Evolutionary conservation across 805 yeast species (phyloP).

Genomic region (Starmerella riodocensis): DNA sequence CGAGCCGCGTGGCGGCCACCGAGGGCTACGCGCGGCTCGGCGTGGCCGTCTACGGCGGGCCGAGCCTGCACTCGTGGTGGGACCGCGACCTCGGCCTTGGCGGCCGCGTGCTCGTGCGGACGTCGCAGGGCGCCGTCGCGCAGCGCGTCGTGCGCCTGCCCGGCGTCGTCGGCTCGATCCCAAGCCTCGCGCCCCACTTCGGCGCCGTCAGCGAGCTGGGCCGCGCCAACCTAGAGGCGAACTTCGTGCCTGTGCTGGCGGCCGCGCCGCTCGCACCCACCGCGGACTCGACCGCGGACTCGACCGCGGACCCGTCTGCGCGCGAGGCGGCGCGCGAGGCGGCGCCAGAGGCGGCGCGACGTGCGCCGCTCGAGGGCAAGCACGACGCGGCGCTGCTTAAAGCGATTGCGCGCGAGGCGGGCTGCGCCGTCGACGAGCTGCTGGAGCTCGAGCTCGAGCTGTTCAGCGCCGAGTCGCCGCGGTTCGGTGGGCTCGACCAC

Average conservation of each 20-base stretch:
- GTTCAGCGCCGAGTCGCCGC: conserved; percentile 71
- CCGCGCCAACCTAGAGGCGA: conserved; percentile 70
- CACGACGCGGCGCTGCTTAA: conserved; percentile 62
- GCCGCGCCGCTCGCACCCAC: conserved; percentile 42
- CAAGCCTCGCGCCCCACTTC: conserved; percentile 87
- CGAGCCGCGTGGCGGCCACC: conserved; percentile 47
- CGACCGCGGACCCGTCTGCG: conserved; percentile 34
- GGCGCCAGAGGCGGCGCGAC: conserved; percentile 34
- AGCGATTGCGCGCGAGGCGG: conserved; percentile 53
- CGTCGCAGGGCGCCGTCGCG: conserved; percentile 32
- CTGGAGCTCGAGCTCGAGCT: conserved; percentile 87
- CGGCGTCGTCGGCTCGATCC: conserved; percentile 76
- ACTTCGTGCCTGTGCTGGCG: conserved; percentile 77
- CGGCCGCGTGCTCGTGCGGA: conserved; percentile 70
- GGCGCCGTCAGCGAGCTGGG: conserved; percentile 45
- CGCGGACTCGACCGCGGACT: conserved; percentile 25
- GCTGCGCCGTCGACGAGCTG: conserved; percentile 40
- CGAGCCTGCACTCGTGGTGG: conserved; percentile 90
- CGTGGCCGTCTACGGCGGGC: conserved; percentile 86
- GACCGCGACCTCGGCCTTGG: conserved; percentile 87
- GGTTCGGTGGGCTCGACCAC: conserved; percentile 74
- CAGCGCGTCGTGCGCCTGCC: conserved; percentile 62
- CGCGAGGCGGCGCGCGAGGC: no score
- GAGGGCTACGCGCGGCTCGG: conserved; percentile 73
- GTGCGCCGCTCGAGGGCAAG: conserved; percentile 48